A percentile compares a stretch with the other conserved stretches of the same genome.
Conservation (phyloP, 176 grass and related monocot genomes). For the Aegilops umbellulata region DNA sequence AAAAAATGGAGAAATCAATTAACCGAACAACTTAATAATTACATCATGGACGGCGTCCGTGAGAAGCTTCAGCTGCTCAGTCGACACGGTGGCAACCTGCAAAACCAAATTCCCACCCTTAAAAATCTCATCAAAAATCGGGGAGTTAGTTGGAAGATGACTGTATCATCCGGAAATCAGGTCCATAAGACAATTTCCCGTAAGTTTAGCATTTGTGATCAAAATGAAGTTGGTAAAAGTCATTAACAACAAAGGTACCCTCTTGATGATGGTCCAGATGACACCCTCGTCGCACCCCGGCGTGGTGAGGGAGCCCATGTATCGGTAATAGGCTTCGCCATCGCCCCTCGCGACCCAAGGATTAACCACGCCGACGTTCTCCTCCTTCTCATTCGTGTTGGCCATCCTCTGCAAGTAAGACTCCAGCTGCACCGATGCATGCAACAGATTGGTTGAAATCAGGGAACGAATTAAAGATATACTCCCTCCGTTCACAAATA, state of each 20-base stretch:
- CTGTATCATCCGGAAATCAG: too few relatives aligned
- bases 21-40: neutral
- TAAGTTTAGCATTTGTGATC: too few relatives aligned
- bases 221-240: neutral
- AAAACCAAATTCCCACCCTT: neutral
- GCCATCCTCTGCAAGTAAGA: conserved; percentile 30
- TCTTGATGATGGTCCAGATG: conserved; percentile 61
- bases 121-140: too few relatives aligned
- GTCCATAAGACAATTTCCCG: too few relatives aligned
- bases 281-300: conserved; percentile 78
- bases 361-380: conserved; percentile 35
- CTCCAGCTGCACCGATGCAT: conserved; percentile 42
- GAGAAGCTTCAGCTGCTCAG: conserved; percentile 54
- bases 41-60: conserved; percentile 66
- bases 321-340: conserved; percentile 65
- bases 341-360: conserved; percentile 17
- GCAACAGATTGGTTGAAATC: neutral
- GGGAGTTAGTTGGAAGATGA: too few relatives aligned
- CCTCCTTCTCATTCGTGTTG: conserved; percentile 31
- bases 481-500: too few relatives aligned
- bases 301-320: conserved; percentile 74
- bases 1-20: neutral
- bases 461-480: too few relatives aligned
- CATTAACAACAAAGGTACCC: neutral
- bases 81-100: conserved; percentile 60